Conservation (phyloP, 495 filamentous ascomycete species). For the Pseudotulostoma volvatum region DNA sequence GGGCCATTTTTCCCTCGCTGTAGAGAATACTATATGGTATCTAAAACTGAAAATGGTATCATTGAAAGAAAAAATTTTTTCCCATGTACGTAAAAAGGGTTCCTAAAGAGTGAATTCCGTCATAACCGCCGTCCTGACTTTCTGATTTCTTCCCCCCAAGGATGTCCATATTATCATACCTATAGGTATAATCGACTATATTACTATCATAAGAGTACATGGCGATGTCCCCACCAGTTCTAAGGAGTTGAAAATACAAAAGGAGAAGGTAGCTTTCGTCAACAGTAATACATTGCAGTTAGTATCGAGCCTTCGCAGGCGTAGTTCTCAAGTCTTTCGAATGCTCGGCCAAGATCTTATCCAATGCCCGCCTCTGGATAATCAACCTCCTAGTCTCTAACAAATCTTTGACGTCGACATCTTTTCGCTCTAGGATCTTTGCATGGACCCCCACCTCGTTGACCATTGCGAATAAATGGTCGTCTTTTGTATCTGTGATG, state of each 20-base stretch:
- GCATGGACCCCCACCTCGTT: conserved; percentile 45
- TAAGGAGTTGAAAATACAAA: not conserved
- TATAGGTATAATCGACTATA: not conserved
- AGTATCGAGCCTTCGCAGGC: conserved; percentile 22
- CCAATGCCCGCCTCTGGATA: conserved; percentile 69
- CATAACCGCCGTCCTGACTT: no score
- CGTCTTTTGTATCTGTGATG: conserved; percentile 38
- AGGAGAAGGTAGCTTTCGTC: not conserved
- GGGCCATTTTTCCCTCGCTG: no score
- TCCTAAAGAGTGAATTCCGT: no score
- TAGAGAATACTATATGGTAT: no score
- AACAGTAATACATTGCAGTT: conserved; percentile 5
- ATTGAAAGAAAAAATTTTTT: not conserved
- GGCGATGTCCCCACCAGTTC: not conserved
- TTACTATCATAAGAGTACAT: not conserved
- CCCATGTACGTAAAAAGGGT: no score
- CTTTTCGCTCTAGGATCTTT: conserved; percentile 44
- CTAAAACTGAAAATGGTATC: not conserved
- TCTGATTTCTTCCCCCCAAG: no score
- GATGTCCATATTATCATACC: no score
- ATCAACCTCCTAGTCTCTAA: conserved; percentile 70
- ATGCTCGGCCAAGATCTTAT: conserved; percentile 56
- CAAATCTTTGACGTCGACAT: conserved; percentile 90
- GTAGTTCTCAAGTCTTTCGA: conserved; percentile 47
- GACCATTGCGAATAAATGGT: conserved; percentile 31